Base-by-base conservation (phyloP, 805 yeast genomes). In the Candida lessepsii region DNA sequence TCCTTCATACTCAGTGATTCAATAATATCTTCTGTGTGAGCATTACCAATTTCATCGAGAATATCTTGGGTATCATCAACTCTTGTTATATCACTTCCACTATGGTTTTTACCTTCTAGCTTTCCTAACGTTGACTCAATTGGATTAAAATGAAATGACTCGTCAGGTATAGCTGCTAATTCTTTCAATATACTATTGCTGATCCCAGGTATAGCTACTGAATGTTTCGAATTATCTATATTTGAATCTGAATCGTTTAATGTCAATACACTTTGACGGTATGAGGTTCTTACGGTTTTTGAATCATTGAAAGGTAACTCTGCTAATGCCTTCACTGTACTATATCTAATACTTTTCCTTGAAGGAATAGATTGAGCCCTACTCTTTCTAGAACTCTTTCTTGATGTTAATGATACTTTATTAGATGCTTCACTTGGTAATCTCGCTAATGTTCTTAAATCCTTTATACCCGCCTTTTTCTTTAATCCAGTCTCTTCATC, bases 121-220 rank as follows among this genome's bases (percentile, higher is more conserved):
- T 85, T 90, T 61, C 70, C 70, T 49, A 90, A 67, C 0, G 98
- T 89, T 34, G 80, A 78, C 37, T 71, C 74, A 10, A 89, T 67
- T 0, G 96, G 96, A 13, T 73, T 78, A 20, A 72, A 76, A 28
- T 66, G 70, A 29, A 75, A 65, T 0, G 81, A 71, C 34, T 83
- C 89, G 57, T 91, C 96, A 0, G 96, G 91, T 37, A 90, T 79
- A 5, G 85, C 84, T 1, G 95, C 95, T 35, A 89, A 71, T 52
- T 82, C 87, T 29, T 67, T 65, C 34, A 70, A 54, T 4, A 65
- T 68, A 45, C 54, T 58, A 40, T 53, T 65, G 49, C 70, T 67
- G 14, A 70, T 68, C 2, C 74, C 75, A 1, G 83, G 84, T 33
- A 85, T 80, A 2, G 80, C 83, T 3, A 73, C 75, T 2, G 70